phyloP scores from a whole-genome alignment of 2,329 filamentous ascomycete genomes.

The Nannizzia gypsea region DNA sequence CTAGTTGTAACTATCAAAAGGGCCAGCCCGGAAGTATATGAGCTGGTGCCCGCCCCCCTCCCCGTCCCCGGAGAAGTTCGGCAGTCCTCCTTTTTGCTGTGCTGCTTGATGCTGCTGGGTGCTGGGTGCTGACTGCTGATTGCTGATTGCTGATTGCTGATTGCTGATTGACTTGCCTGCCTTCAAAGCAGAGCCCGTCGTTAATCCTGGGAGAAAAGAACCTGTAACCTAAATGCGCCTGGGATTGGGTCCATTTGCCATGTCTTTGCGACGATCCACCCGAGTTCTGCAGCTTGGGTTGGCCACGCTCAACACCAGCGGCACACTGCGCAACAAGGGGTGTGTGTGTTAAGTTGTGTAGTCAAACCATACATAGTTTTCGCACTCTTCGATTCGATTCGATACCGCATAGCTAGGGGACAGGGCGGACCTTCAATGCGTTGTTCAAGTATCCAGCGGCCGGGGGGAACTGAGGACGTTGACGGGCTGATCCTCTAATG shows the following conservation, averaged over 20 bases:
- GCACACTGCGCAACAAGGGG: background rate
- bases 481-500: background rate
- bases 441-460: background rate
- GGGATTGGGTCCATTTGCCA: slow-evolving; percentile 5
- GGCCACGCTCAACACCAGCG: slow-evolving; percentile 1
- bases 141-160: no score
- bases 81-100: background rate
- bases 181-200: background rate
- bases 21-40: background rate
- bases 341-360: background rate
- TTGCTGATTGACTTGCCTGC: background rate
- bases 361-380: background rate
- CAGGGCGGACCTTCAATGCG: background rate
- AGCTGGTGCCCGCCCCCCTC: background rate
- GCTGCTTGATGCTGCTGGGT: background rate
- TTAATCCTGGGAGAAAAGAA: background rate
- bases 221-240: slow-evolving; percentile 4
- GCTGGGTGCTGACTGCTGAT: no score
- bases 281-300: slow-evolving; percentile 5
- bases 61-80: background rate
- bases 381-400: background rate
- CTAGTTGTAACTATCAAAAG: background rate
- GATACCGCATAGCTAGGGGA: background rate
- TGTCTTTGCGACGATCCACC: slow-evolving; percentile 5
- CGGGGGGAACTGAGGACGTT: background rate